Base-by-base conservation (phyloP, 768 basidiomycete species). In the Mycena leptocephala region DNA sequence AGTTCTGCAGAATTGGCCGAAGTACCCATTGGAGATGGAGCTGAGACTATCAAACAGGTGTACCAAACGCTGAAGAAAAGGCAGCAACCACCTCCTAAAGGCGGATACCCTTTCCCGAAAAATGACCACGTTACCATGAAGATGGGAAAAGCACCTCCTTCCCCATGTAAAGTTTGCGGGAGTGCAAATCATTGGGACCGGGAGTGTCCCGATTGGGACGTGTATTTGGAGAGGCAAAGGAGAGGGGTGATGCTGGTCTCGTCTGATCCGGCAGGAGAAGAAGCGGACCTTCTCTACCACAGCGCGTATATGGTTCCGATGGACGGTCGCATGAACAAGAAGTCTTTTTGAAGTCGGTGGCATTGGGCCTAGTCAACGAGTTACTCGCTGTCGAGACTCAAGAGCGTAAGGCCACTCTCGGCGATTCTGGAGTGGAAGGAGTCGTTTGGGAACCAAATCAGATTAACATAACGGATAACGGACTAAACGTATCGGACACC, bases 101-200 rank as follows among this genome's bases (percentile, higher is more conserved):
- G 59, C 4, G 58, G 58, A 2, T 70, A 70, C 26, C 69, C 69
- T 5, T 70, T 43, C 41, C 1, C n/a, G 5, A 61, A 61, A n/a
- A 61, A 70, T 22, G 58, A 70, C 30, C 43, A 61, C 11, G 58
- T 61, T 4, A 46, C n/a, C 8, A 70, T 58, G 2, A 70, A 70
- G n/a, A 46, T 70, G 58, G 69, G 69, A 1, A 41, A 46, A 10
- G 5, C 4, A 6, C 69, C 69, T 24, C 69, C 59, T 0, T 70
- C 69, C 0, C 69, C 69, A 2, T 70, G 69, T 53, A 70, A 70
- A 20, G 58, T 62, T 4, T 70, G 69, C 46, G 58, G 69, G 1
- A 70, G 69, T 18, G 30, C 24, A 1, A 41, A 59, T 16, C 68
- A 59, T 28, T 70, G 68, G 68, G 67, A 69, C n/a, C 18, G 24